Evolutionary conservation across 75 land plant genomes (phyloP).

Genomic region (Selaginella tamariscina): DNA sequence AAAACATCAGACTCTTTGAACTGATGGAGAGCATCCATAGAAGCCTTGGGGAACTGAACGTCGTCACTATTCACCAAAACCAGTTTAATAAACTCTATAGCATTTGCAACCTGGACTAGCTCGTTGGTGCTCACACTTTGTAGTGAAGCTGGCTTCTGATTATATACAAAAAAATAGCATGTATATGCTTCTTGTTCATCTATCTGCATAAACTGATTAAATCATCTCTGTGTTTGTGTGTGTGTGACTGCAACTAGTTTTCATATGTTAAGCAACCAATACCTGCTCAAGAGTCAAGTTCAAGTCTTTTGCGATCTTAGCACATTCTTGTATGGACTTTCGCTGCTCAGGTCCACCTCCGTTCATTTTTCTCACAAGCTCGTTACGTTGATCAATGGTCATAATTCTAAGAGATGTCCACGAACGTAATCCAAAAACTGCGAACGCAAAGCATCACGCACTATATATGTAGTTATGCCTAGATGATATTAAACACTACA

Average conservation of each 20-base stretch:
- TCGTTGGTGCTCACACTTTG: slow-evolving; percentile 23
- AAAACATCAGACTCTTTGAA: slow-evolving; percentile 71
- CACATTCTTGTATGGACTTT: slow-evolving; percentile 55
- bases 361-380: slow-evolving; percentile 52
- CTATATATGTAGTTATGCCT: too few species aligned
- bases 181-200: not conserved
- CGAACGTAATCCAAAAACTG: slow-evolving; percentile 54
- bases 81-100: slow-evolving; percentile 87
- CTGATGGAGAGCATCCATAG: slow-evolving; percentile 51
- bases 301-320: slow-evolving; percentile 65
- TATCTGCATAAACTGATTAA: not conserved
- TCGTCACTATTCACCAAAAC: slow-evolving; percentile 34
- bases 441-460: too few species aligned
- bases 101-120: slow-evolving; percentile 52
- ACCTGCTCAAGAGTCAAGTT: slow-evolving; percentile 86
- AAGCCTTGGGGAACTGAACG: slow-evolving; percentile 40
- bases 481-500: too few species aligned
- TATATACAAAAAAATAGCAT: too few species aligned
- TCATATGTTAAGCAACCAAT: not conserved
- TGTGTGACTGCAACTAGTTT: not conserved
- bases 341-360: slow-evolving; percentile 36
- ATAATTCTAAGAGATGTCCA: slow-evolving; percentile 79
- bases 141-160: slow-evolving; percentile 24
- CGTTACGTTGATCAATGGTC: slow-evolving; percentile 69
- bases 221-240: not conserved